These are phyloP conservation scores for Trichoderma arundinaceum DNA, from an alignment of 2,329 filamentous ascomycete species.

Conservation along the genomic window DNA sequence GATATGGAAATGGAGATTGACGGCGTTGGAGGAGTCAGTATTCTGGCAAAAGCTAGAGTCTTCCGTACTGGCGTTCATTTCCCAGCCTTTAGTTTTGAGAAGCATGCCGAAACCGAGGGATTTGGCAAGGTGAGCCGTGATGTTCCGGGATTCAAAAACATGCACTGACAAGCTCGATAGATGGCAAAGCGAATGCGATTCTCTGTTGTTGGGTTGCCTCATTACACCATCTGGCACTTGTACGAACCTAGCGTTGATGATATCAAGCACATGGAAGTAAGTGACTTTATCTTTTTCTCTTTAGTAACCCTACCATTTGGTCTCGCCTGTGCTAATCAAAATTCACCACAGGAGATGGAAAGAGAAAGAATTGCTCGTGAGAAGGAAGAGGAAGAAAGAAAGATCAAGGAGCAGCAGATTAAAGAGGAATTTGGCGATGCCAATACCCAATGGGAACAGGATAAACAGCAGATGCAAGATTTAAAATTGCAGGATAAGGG, in stretches of 20 bases:
- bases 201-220: constrained; percentile 91
- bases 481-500: constrained; percentile 48
- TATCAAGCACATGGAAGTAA: constrained; percentile 90
- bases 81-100: constrained; percentile 97
- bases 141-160: too few relatives aligned
- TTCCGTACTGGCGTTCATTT: constrained; percentile 97
- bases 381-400: constrained; percentile 69
- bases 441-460: constrained; percentile 84
- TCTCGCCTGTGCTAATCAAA: neutral
- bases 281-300: constrained; percentile 32
- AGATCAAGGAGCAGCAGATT: constrained; percentile 73
- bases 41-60: constrained; percentile 92
- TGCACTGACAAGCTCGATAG: constrained; percentile 51
- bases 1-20: constrained; percentile 99
- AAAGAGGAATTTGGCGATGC: constrained; percentile 80
- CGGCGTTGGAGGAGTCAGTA: constrained; percentile 95
- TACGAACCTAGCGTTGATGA: constrained; percentile 99
- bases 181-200: constrained; percentile 98
- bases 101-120: constrained; percentile 96
- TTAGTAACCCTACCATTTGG: neutral
- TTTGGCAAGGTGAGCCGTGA: constrained; percentile 82
- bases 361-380: constrained; percentile 80
- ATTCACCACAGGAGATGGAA: constrained; percentile 80
- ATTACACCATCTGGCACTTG: constrained; percentile 99
- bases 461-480: constrained; percentile 79